These are phyloP conservation scores for Fraxinus floribunda DNA, from an alignment of 305 asterid species.

Conservation along the genomic window DNA sequence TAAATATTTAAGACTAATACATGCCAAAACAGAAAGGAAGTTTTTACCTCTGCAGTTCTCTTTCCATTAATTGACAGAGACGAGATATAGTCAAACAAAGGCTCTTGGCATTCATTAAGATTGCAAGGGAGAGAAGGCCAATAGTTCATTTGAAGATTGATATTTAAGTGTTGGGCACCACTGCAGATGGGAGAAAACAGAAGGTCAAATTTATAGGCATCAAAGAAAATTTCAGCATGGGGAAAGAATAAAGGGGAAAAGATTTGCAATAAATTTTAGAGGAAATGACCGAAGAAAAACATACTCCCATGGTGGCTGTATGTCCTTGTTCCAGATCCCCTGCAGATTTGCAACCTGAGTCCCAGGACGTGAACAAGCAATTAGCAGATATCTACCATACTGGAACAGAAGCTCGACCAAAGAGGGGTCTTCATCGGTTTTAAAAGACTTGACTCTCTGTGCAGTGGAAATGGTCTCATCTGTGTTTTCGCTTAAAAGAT, in stretches of 20 bases:
- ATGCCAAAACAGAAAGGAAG: slow-evolving; percentile 11
- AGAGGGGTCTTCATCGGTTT: slow-evolving; percentile 65
- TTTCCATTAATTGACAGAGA: slow-evolving; percentile 63
- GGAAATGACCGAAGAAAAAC: slow-evolving; percentile 26
- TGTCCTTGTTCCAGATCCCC: slow-evolving; percentile 74
- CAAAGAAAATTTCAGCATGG: not conserved
- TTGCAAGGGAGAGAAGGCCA: slow-evolving; percentile 82
- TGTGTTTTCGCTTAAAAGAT: slow-evolving; percentile 12
- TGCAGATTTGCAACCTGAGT: slow-evolving; percentile 74
- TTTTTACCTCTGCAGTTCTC: slow-evolving; percentile 63
- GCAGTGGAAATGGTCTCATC: slow-evolving; percentile 40
- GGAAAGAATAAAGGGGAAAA: not conserved
- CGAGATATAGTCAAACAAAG: slow-evolving; percentile 62
- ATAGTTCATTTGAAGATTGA: slow-evolving; percentile 86
- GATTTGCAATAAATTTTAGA: not conserved
- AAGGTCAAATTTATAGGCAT: slow-evolving; percentile 10
- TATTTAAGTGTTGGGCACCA: slow-evolving; percentile 79
- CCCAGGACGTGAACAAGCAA: slow-evolving; percentile 79
- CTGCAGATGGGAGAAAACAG: slow-evolving; percentile 34
- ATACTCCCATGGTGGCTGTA: slow-evolving; percentile 78
- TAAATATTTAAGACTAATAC: not conserved
- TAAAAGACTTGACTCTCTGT: slow-evolving; percentile 59
- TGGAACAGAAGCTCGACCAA: slow-evolving; percentile 75
- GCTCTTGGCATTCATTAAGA: slow-evolving; percentile 76
- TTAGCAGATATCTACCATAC: slow-evolving; percentile 68